A percentile compares a stretch with the other conserved stretches of the same genome.
phyloP scores from a whole-genome alignment of 1,284 basidiomycete genomes.

The Volvariella surrecta region DNA sequence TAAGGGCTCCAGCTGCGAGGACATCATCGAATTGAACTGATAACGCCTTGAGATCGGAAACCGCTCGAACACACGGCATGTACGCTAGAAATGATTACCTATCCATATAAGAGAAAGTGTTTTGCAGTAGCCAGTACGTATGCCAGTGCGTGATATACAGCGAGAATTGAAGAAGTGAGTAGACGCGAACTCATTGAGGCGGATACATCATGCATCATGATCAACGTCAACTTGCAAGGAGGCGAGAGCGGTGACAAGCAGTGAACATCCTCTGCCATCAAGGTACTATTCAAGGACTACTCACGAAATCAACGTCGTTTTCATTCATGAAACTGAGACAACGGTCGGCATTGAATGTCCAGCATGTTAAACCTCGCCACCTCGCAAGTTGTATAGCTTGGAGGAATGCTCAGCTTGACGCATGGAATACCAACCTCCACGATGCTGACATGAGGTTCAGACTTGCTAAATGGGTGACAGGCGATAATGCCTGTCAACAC shows the following conservation, averaged over 20 bases:
- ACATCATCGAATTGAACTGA: constrained; percentile 26
- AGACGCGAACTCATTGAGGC: too few relatives aligned
- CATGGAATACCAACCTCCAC: neutral
- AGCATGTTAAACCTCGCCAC: constrained; percentile 24
- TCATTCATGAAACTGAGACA: constrained; percentile 28
- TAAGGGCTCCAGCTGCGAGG: constrained; percentile 25
- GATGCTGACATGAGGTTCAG: neutral
- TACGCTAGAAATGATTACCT: constrained; percentile 34
- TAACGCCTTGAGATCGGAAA: constrained; percentile 25
- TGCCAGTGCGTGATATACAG: too few relatives aligned
- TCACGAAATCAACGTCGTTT: constrained; percentile 29
- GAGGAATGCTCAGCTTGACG: neutral
- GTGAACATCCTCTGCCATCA: neutral
- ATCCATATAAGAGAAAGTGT: neutral
- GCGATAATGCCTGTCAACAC: neutral
- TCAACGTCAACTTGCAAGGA: too few relatives aligned
- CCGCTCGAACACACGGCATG: constrained; percentile 31
- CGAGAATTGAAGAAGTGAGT: too few relatives aligned
- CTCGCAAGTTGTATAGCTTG: constrained; percentile 19
- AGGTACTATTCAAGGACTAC: constrained; percentile 7
- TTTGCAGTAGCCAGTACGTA: too few relatives aligned
- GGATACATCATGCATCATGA: too few relatives aligned
- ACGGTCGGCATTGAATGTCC: constrained; percentile 27
- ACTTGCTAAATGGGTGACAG: constrained; percentile 10
- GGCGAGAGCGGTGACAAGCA: neutral